A percentile compares a stretch with the other conserved stretches of the same genome.
These are phyloP conservation scores for Secale cereale DNA, from an alignment of 176 grass and related monocot species.

Conservation along the genomic window DNA sequence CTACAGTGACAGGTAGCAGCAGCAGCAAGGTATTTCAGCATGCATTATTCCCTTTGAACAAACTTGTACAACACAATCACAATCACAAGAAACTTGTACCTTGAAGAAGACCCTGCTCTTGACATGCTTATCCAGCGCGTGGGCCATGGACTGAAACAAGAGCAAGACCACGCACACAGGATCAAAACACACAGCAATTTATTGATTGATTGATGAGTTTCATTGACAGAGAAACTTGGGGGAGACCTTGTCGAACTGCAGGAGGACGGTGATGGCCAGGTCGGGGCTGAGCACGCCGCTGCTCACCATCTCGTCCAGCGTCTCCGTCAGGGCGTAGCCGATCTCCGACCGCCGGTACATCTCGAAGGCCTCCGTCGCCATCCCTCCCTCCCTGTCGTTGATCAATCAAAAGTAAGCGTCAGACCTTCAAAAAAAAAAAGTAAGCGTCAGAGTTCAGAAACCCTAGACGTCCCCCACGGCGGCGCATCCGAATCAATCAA, in stretches of 20 bases:
- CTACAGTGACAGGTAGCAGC: too few relatives aligned
- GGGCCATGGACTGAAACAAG: constrained; percentile 61
- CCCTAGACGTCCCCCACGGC: too few relatives aligned
- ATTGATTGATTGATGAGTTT: not conserved
- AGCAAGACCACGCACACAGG: constrained; percentile 5
- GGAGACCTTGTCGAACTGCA: constrained; percentile 89
- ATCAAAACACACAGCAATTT: not conserved
- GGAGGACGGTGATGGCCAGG: constrained; percentile 79
- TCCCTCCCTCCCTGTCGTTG: not conserved
- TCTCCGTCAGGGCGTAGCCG: constrained; percentile 71
- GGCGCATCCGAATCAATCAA: too few relatives aligned
- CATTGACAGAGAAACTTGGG: too few relatives aligned
- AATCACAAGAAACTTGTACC: constrained; percentile 31
- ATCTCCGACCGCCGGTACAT: constrained; percentile 74
- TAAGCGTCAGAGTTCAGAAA: not conserved
- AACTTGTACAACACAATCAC: not conserved
- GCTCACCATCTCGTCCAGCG: constrained; percentile 80
- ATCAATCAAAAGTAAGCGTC: not conserved
- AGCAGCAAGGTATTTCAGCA: too few relatives aligned
- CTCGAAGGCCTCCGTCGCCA: constrained; percentile 72
- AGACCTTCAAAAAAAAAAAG: too few relatives aligned
- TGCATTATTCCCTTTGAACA: not conserved
- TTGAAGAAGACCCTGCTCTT: constrained; percentile 84
- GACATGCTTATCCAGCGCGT: constrained; percentile 66
- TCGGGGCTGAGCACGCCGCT: constrained; percentile 56